Evolutionary conservation across 2,329 filamentous ascomycete genomes (phyloP).

Genomic region (Teratosphaeriaceae sp.): DNA sequence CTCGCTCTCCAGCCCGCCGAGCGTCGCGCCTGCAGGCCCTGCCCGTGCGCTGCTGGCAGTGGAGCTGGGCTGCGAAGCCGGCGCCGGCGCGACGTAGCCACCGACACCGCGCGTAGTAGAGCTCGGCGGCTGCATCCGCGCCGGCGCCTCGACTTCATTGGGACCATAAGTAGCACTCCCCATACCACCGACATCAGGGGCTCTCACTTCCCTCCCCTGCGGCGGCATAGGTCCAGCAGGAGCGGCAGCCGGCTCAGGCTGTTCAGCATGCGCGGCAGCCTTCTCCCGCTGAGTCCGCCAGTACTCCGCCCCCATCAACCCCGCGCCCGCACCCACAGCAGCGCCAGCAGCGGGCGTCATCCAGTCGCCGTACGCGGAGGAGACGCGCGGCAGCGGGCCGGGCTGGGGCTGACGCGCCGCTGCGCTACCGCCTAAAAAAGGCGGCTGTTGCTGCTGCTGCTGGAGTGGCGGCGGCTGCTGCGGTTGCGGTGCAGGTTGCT

Average conservation of each 20-base stretch:
- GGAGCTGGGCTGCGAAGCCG: neutral
- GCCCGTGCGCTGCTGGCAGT: neutral
- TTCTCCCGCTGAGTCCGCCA: slow-evolving; percentile 16
- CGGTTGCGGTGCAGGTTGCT: slow-evolving; percentile 9
- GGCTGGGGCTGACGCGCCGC: slow-evolving; percentile 8
- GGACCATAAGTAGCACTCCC: too few species aligned
- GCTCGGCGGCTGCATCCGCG: too few species aligned
- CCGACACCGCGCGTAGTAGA: neutral
- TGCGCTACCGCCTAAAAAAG: slow-evolving; percentile 23
- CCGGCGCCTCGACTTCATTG: too few species aligned
- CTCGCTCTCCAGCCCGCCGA: slow-evolving; percentile 28
- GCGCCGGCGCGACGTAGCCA: neutral
- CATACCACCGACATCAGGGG: neutral
- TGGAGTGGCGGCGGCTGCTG: slow-evolving; percentile 1
- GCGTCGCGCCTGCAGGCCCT: neutral
- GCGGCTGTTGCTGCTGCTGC: slow-evolving; percentile 7
- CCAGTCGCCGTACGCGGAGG: slow-evolving; percentile 45
- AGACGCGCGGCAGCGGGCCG: slow-evolving; percentile 15
- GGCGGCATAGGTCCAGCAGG: neutral
- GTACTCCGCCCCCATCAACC: slow-evolving; percentile 21
- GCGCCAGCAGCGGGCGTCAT: slow-evolving; percentile 43
- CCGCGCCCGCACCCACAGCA: slow-evolving; percentile 37
- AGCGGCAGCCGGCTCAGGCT: neutral
- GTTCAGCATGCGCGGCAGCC: too few species aligned
- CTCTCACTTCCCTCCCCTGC: neutral